phyloP scores from a whole-genome alignment of 345 rosid species.

The Sonneratia caseolaris region DNA sequence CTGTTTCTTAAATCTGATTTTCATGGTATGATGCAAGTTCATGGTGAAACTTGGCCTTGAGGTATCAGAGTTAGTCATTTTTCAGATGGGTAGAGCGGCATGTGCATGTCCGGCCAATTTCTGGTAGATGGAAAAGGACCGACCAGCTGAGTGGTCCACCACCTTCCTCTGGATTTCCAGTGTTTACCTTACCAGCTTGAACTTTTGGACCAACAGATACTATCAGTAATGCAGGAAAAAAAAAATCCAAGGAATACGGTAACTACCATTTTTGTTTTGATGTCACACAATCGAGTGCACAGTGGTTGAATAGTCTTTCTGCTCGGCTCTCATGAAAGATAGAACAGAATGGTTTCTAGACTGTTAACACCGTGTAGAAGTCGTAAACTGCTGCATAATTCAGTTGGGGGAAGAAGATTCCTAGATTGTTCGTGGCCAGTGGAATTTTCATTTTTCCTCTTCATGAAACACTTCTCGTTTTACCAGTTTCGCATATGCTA shows the following conservation, averaged over 20 bases:
- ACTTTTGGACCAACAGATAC: background rate
- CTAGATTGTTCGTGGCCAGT: background rate
- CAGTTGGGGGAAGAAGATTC: background rate
- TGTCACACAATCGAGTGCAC: background rate
- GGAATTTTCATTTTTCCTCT: background rate
- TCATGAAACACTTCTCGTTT: background rate
- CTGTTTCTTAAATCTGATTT: too few relatives aligned
- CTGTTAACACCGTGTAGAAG: background rate
- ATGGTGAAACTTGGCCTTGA: too few relatives aligned
- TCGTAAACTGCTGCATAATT: background rate
- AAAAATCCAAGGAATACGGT: background rate
- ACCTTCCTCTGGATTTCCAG: background rate
- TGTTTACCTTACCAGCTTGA: background rate
- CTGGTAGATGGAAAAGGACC: background rate
- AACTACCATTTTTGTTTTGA: background rate
- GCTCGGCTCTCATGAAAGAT: background rate
- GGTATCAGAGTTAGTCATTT: background rate
- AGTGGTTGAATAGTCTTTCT: background rate
- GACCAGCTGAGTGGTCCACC: background rate
- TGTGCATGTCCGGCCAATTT: background rate
- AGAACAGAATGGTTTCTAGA: background rate
- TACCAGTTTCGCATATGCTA: background rate
- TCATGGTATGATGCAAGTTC: too few relatives aligned
- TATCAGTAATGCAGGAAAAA: background rate
- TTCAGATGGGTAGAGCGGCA: background rate